A percentile compares a stretch with the other conserved stretches of the same genome.
Conservation (phyloP, 2,329 filamentous ascomycete genomes). For the Hortaea werneckii region DNA sequence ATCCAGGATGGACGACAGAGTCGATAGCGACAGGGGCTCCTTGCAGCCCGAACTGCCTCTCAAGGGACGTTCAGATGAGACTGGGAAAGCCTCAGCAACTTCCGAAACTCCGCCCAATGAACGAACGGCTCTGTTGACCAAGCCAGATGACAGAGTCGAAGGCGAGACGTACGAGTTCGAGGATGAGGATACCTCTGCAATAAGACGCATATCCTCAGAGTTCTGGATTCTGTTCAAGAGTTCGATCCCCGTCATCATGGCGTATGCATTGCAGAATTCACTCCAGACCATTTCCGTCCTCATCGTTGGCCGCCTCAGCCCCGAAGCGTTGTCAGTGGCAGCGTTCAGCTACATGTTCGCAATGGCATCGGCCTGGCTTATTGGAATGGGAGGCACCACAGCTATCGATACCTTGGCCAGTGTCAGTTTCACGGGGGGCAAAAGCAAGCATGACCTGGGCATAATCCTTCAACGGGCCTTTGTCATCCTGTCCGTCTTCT, state of each 20-base stretch:
- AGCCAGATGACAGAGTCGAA: constrained; percentile 8
- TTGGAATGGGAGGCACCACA: constrained; percentile 75
- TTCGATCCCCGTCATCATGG: constrained; percentile 68
- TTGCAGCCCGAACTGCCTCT: no score
- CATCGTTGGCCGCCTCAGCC: constrained; percentile 67
- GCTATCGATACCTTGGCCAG: constrained; percentile 79
- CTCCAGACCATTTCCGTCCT: constrained; percentile 74
- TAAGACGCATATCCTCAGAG: constrained; percentile 42
- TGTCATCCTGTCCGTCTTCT: constrained; percentile 61
- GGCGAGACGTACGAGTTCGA: constrained; percentile 31
- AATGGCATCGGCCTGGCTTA: constrained; percentile 79
- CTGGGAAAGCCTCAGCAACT: not conserved
- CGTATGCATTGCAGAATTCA: constrained; percentile 77
- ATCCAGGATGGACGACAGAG: no score
- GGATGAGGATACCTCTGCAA: constrained; percentile 24
- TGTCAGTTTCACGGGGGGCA: constrained; percentile 70
- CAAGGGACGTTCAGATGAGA: not conserved
- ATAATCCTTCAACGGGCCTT: constrained; percentile 68
- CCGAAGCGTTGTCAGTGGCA: constrained; percentile 68
- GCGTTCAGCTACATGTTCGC: constrained; percentile 93
- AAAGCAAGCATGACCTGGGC: constrained; percentile 68
- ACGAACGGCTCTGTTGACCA: constrained; percentile 17
- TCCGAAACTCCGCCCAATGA: constrained; percentile 27
- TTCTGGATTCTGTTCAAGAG: constrained; percentile 58
- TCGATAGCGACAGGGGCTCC: no score